A percentile compares a stretch with the other conserved stretches of the same genome.
These are phyloP conservation scores for Trametes elegans DNA, from an alignment of 768 basidiomycete species.

Conservation along the genomic window DNA sequence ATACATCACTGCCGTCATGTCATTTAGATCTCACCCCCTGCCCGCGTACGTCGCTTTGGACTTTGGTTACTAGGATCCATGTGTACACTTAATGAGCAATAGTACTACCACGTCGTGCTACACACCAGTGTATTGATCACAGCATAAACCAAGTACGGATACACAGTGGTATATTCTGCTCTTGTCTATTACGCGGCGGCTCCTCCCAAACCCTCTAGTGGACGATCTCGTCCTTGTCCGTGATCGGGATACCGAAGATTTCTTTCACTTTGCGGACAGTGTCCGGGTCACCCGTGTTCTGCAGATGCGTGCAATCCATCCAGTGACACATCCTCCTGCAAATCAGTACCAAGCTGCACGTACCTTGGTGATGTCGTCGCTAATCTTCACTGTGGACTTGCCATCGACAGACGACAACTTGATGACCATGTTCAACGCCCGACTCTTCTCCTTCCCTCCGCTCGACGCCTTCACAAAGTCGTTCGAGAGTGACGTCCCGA, in stretches of 20 bases:
- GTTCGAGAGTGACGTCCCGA: conserved; percentile 91
- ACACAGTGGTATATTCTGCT: neutral
- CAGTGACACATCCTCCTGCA: neutral
- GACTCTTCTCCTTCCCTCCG: conserved; percentile 58
- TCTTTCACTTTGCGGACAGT: conserved; percentile 53
- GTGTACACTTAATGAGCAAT: neutral
- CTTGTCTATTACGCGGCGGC: neutral
- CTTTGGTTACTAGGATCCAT: neutral
- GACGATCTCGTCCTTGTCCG: conserved; percentile 4
- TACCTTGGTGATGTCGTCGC: conserved; percentile 87
- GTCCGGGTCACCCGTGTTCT: conserved; percentile 52
- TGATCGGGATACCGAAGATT: conserved; percentile 34
- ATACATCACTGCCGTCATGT: neutral
- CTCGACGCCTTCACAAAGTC: conserved; percentile 62
- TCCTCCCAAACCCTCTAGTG: neutral
- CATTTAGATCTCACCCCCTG: neutral
- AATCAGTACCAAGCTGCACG: neutral
- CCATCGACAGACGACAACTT: conserved; percentile 78
- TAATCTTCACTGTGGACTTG: conserved; percentile 85
- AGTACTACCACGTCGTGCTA: too few species aligned
- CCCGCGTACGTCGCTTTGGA: neutral
- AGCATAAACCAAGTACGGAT: neutral
- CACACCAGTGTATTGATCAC: neutral
- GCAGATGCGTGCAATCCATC: neutral
- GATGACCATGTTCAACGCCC: conserved; percentile 92